Evolutionary conservation across 73 alveolate genomes (phyloP), one percentile per base, ranked within the genome.

Genomic region (Breviolum minutum): DNA sequence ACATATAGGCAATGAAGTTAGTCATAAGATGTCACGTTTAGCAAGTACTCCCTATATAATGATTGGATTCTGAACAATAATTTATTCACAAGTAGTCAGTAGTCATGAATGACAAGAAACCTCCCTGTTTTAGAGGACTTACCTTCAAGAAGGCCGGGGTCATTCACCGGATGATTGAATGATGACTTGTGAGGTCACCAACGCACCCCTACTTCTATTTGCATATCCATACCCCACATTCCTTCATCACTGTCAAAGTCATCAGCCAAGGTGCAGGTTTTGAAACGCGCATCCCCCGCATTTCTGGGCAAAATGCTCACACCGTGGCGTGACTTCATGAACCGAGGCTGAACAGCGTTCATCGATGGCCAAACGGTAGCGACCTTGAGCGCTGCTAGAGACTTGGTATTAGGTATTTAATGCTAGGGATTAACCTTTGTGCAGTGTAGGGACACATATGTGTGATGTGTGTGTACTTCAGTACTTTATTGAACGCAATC

Each of bases 201-300:
- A 22, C 77, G 4, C 77, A 68, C 6, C 24, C 3, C 54, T 3
- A 73, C 40, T 12, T 71, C 19, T 12, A n/a, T 77, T n/a, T 77
- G 63, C 63, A 77, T 1, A n/a, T 17, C 61, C 86, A 30, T 13
- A 61, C 11, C n/a, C 86, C 63, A n/a, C 63, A 12, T 29, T 6
- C 24, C 26, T 77, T 16, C 26, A 77, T n/a, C 14, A 9, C 24
- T 8, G 14, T 10, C 87, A 9, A 10, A 79, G 63, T 14, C 77
- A 68, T 17, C 54, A 40, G 54, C 63, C 76, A 61, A 83, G 92
- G n/a, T 4, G 19, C 92, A 83, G 62, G 61, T 83, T 86, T 16
- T 86, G 94, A n/a, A 86, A 86, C 32, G 94, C 7, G 71, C 94
- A 86, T 13, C 94, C 94, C 62, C 94, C 94, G 63, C 94, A 86